Evolutionary conservation across 2,329 filamentous ascomycete genomes (phyloP).

Genomic region (Coniochaeta sp.): DNA sequence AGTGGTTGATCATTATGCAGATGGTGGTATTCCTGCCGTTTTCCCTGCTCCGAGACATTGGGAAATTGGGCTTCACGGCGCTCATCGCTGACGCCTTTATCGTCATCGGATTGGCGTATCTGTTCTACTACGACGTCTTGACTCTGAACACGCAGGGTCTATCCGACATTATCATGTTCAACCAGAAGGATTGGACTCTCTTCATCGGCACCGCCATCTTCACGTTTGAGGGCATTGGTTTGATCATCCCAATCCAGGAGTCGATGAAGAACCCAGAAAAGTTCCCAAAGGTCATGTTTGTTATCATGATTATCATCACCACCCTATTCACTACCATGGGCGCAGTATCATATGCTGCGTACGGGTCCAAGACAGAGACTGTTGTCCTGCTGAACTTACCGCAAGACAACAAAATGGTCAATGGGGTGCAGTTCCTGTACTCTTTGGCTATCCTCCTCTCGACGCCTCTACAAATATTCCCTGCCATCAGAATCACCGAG

Average conservation of each 20-base stretch:
- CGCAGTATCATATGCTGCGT: slow-evolving; percentile 90
- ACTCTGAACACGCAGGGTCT: slow-evolving; percentile 72
- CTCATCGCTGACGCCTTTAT: slow-evolving; percentile 93
- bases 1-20: slow-evolving; percentile 87
- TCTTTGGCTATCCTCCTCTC: slow-evolving; percentile 95
- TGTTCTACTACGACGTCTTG: slow-evolving; percentile 90
- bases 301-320: slow-evolving; percentile 93
- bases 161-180: slow-evolving; percentile 85
- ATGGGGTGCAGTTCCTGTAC: slow-evolving; percentile 92
- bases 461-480: slow-evolving; percentile 94
- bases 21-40: slow-evolving; percentile 93
- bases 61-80: slow-evolving; percentile 92
- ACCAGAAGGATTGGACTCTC: slow-evolving; percentile 84
- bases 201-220: slow-evolving; percentile 99
- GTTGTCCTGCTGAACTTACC: slow-evolving; percentile 94
- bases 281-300: slow-evolving; percentile 80
- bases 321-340: slow-evolving; percentile 86
- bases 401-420: slow-evolving; percentile 91
- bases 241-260: slow-evolving; percentile 97
- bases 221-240: slow-evolving; percentile 94
- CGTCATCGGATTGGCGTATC: slow-evolving; percentile 80
- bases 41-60: slow-evolving; percentile 90
- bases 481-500: slow-evolving; percentile 92
- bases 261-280: slow-evolving; percentile 89
- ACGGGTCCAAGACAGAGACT: slow-evolving; percentile 90